Conservation (phyloP, 257 asterid genomes). For the Verbena officinalis region DNA sequence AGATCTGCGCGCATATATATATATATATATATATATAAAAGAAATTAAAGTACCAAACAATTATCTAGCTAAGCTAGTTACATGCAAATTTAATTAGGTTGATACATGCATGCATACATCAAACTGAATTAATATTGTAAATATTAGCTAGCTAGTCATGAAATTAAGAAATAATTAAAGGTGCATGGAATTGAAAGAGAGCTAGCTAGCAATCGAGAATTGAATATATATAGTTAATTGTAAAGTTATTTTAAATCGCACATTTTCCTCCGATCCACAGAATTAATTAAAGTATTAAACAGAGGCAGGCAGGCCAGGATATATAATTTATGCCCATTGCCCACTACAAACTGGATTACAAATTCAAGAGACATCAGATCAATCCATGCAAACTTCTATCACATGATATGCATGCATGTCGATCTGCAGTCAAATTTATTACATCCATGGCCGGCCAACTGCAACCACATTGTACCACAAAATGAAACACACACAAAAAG, state of each 20-base stretch:
- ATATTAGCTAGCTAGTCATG: too few relatives aligned
- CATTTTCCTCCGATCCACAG: not conserved
- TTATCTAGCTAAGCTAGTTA: not conserved
- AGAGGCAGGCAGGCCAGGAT: constrained; percentile 4
- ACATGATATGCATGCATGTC: not conserved
- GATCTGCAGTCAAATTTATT: constrained; percentile 15
- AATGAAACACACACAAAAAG: not conserved
- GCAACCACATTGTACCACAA: constrained; percentile 7
- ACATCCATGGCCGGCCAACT: constrained; percentile 19
- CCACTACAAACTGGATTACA: constrained; percentile 35
- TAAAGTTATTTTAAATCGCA: too few relatives aligned
- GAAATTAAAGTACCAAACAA: not conserved
- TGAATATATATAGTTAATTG: too few relatives aligned
- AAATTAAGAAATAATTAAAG: too few relatives aligned
- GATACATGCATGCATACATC: not conserved
- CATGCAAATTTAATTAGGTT: too few relatives aligned
- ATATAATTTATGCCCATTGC: not conserved
- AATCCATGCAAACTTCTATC: too few relatives aligned
- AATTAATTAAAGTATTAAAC: not conserved
- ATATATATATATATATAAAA: too few relatives aligned
- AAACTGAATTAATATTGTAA: not conserved
- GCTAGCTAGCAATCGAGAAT: too few relatives aligned
- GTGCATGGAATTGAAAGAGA: too few relatives aligned
- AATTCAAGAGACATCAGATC: constrained; percentile 18
- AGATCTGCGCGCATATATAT: constrained; percentile 38